Conservation (phyloP, 164 flowering plant species). For the Liquidambar formosana region DNA sequence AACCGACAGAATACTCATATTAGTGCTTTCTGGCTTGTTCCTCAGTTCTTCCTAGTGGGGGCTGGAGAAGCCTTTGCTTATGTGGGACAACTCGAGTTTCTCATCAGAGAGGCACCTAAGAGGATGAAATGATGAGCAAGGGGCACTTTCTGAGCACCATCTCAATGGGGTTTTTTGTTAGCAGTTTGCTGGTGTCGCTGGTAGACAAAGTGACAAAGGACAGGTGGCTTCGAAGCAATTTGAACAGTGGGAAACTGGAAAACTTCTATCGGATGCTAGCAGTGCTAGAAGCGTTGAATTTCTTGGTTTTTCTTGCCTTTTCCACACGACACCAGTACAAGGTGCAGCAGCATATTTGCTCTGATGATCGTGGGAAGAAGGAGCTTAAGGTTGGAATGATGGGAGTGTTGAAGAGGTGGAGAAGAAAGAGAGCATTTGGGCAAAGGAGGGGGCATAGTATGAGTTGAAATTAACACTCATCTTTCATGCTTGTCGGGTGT, state of each 20-base stretch:
- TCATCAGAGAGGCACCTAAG: slow-evolving; percentile 89
- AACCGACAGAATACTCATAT: slow-evolving; percentile 24
- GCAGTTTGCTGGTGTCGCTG: slow-evolving; percentile 75
- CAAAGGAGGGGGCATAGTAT: slow-evolving; percentile 17
- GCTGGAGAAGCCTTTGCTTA: slow-evolving; percentile 94
- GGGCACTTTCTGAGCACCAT: slow-evolving; percentile 79
- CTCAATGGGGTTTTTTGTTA: slow-evolving; percentile 82
- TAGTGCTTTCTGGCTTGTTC: slow-evolving; percentile 87
- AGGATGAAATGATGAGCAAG: slow-evolving; percentile 96
- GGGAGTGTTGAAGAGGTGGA: slow-evolving; percentile 18
- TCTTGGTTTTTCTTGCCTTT: slow-evolving; percentile 51
- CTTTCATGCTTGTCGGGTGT: not conserved
- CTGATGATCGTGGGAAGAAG: slow-evolving; percentile 20
- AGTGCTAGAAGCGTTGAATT: slow-evolving; percentile 61
- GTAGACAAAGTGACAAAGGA: slow-evolving; percentile 53
- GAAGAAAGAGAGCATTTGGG: slow-evolving; percentile 21
- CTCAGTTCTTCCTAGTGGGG: slow-evolving; percentile 91
- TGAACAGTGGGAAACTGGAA: slow-evolving; percentile 66
- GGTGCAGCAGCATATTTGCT: slow-evolving; percentile 30
- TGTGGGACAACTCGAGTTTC: slow-evolving; percentile 92
- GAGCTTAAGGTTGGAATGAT: slow-evolving; percentile 39
- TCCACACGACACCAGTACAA: slow-evolving; percentile 76
- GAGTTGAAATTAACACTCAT: not conserved
- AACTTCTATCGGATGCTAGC: slow-evolving; percentile 86
- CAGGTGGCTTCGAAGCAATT: slow-evolving; percentile 70